Conservation (phyloP, 2,329 filamentous ascomycete species). For the Botryosphaeria agaves region DNA sequence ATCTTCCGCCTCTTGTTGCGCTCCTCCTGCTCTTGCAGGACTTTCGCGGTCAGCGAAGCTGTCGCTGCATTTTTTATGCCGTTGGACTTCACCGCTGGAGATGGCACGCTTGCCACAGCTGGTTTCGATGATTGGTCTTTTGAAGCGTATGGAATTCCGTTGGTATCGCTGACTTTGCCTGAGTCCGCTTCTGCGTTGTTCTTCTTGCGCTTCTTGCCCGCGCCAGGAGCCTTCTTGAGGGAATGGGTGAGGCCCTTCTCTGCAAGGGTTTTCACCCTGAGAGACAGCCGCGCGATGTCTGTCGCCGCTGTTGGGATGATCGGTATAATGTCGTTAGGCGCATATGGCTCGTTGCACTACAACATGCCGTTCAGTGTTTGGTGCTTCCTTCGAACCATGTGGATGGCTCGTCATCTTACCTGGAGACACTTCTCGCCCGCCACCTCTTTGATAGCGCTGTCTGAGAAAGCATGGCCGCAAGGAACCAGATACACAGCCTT, state of each 20-base stretch:
- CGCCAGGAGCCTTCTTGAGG: slow-evolving; percentile 57
- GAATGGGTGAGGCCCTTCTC: slow-evolving; percentile 65
- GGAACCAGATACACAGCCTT: slow-evolving; percentile 83
- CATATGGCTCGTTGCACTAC: slow-evolving; percentile 60
- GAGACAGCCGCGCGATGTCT: slow-evolving; percentile 51
- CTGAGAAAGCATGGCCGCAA: slow-evolving; percentile 88
- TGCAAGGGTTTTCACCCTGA: slow-evolving; percentile 50
- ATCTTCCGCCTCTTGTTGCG: slow-evolving; percentile 63
- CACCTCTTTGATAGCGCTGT: slow-evolving; percentile 72
- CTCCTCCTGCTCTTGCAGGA: slow-evolving; percentile 73
- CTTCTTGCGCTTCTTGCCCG: slow-evolving; percentile 60
- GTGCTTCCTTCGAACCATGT: too few species aligned
- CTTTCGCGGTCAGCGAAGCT: slow-evolving; percentile 68
- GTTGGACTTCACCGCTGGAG: too few species aligned
- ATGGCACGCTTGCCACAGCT: slow-evolving; percentile 7
- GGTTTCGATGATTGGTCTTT: too few species aligned
- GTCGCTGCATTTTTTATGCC: slow-evolving; percentile 82
- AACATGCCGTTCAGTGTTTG: too few species aligned
- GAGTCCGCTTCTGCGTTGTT: slow-evolving; percentile 16
- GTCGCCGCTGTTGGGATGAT: slow-evolving; percentile 56
- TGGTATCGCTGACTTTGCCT: too few species aligned
- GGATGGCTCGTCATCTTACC: too few species aligned
- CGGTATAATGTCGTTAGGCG: slow-evolving; percentile 58
- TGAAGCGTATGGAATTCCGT: too few species aligned
- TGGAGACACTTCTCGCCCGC: slow-evolving; percentile 42